Evolutionary conservation across 2,329 filamentous ascomycete genomes (phyloP), one percentile per base, ranked within the genome.

Genomic region (Sarocladiaceae sp.): DNA sequence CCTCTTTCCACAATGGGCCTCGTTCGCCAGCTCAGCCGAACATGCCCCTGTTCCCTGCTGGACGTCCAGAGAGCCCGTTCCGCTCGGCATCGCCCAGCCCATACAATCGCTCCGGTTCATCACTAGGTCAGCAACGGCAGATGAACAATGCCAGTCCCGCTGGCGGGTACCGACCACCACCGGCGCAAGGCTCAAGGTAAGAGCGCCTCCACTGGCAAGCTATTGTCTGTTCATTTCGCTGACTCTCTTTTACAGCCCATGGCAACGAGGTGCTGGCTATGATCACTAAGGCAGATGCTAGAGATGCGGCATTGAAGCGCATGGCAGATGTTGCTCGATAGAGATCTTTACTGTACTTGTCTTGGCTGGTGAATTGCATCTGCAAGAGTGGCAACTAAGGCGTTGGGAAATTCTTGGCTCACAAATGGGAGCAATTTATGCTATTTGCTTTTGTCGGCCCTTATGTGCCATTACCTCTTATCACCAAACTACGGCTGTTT

Each of bases 191-290:
- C 47, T 55, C 63, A 6, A 69, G 66, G 65, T 68, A 53, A 54
- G 55, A 23, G 4, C 3, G 15, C 18, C 6, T 20, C 33, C 6
- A 20, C 33, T 9, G 7, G 34, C 26, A 29, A 29, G 26, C 24
- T 33, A 34, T 23, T 21, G 18, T 35, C n/a, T n/a, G n/a, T n/a
- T n/a, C n/a, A 9, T 11, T 26, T 41, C 44, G 26, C 57, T 56
- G 48, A 54, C 45, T n/a, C 11, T 23, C 24, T 13, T 6, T 31
- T 20, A 46, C 37, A 69, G 67, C 53, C 67, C 67, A 20, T 70
- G 67, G 67, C 67, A 70, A 51, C 67, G 67, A 48, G 67, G 67
- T 47, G 67, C 67, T 35, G 67, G 67, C 32, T 70, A 70, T 50
- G 67, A 70, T 16, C 61, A 67, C 26, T 48, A 48, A 31, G 33